phyloP scores from a whole-genome alignment of 257 asterid genomes.

The Euphrasia confusa region DNA sequence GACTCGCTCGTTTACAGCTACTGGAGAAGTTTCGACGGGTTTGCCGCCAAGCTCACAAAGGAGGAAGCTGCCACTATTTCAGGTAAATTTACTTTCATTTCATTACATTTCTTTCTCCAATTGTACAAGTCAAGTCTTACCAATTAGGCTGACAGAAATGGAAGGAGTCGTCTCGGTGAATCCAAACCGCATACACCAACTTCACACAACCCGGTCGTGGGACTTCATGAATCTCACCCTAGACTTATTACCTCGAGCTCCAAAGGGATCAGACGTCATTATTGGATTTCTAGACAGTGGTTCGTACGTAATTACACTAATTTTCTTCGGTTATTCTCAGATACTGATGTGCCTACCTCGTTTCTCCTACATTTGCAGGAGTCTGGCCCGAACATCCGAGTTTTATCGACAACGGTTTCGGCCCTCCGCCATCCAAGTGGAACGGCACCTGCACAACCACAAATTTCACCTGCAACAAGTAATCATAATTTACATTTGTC shows the following conservation, averaged over 20 bases:
- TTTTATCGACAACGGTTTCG: constrained; percentile 40
- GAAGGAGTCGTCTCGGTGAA: constrained; percentile 46
- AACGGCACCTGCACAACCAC: constrained; percentile 42
- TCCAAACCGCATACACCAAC: constrained; percentile 30
- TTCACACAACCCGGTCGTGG: constrained; percentile 56
- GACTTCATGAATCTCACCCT: constrained; percentile 37
- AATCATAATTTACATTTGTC: constrained; percentile 3
- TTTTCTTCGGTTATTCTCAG: not conserved
- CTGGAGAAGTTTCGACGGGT: constrained; percentile 54
- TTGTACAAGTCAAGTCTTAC: no score
- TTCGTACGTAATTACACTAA: not conserved
- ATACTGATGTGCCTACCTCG: not conserved
- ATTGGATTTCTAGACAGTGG: constrained; percentile 49
- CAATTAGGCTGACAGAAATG: constrained; percentile 28
- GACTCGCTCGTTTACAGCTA: constrained; percentile 45
- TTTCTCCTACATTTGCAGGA: constrained; percentile 24
- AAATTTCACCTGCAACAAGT: constrained; percentile 73
- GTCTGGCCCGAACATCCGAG: constrained; percentile 70
- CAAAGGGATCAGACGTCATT: constrained; percentile 34
- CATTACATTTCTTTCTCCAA: no score
- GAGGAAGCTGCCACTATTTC: constrained; percentile 37
- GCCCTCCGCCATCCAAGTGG: constrained; percentile 58
- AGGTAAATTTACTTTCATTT: constrained; percentile 12
- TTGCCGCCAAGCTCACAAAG: constrained; percentile 53
- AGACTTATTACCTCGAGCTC: constrained; percentile 24